Base-by-base conservation (phyloP, 352 stramenopile genomes). In the Globisporangium uncinulatum region DNA sequence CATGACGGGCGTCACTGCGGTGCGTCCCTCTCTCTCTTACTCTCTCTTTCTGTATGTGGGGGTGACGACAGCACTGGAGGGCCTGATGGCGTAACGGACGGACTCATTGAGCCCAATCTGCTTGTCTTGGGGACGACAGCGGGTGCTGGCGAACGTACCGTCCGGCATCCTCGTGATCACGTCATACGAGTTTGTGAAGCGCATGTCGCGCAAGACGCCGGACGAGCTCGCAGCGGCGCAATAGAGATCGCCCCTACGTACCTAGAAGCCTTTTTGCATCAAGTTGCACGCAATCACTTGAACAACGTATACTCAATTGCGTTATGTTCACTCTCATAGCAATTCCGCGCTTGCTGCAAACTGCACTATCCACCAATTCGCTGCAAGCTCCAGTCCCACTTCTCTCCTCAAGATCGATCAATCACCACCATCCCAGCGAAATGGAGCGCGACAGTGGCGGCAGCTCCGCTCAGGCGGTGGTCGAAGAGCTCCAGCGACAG, bases 121-220 rank as follows among this genome's bases (percentile, higher is more conserved):
- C 24, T 29, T 47, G 6, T 21, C 6, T 3, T 51, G 6, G 45
- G 4, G 3, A 45, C 10, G 61, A 46, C 50, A 95, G 85, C 83
- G 85, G 8, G 63, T 96, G 45, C 67, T 93, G 43, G 74, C 83
- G 3, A 92, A 92, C 71, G 85, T 80, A 1, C 87, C 87, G 37
- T 94, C 84, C 1, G 87, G 87, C 20, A 73, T 94, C 47, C 71
- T 96, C 34, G 75, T 96, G 63, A 82, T 96, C 51, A 85, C 87
- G 14, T 91, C 87, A 21, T 96, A 96, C 68, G 87, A 96, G 69
- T 89, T 95, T 50, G 82, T 96, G 52, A 96, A 96, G 75, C 83
- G 86, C 56, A 76, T 90, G 65, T 90, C 81, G 21, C 73, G 76
- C 53, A 92, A 84, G 60, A 69, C 73, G 15, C 69, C 73, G 6